phyloP scores from a whole-genome alignment of 257 asterid species.

The Dorcoceras hygrometricum region DNA sequence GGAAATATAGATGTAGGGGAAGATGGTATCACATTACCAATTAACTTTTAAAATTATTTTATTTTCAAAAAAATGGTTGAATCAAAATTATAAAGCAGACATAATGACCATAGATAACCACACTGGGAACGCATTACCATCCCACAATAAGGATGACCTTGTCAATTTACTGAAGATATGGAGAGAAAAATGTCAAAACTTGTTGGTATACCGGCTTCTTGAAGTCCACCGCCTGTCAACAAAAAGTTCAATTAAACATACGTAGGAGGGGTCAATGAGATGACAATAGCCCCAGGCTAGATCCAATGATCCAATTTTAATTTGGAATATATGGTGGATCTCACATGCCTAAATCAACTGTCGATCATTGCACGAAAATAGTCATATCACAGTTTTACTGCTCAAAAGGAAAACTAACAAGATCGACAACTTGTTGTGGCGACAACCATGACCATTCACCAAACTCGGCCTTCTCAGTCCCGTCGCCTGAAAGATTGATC shows the following conservation, averaged over 20 bases:
- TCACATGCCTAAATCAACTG: not conserved
- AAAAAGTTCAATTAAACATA: conserved; percentile 6
- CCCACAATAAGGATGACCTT: not conserved
- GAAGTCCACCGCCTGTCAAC: conserved; percentile 85
- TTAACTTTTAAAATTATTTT: no score
- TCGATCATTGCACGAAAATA: not conserved
- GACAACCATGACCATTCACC: conserved; percentile 96
- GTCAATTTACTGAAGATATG: conserved; percentile 47
- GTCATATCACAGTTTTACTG: conserved; percentile 8
- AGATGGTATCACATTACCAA: not conserved
- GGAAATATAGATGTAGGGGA: not conserved
- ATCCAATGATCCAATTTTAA: not conserved
- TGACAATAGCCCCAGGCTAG: not conserved
- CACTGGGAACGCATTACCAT: not conserved
- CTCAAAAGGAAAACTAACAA: conserved; percentile 36
- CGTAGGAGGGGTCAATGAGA: not conserved
- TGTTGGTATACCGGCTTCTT: conserved; percentile 86
- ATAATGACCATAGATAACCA: not conserved
- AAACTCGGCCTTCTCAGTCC: conserved; percentile 90
- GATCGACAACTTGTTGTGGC: conserved; percentile 66
- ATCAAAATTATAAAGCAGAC: not conserved
- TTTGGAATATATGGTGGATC: not conserved
- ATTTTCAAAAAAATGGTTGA: not conserved
- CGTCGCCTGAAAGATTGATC: conserved; percentile 91
- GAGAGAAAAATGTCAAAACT: conserved; percentile 66